Conservation (phyloP, 805 yeast species). For the Wickerhamiella vanderwaltii region DNA sequence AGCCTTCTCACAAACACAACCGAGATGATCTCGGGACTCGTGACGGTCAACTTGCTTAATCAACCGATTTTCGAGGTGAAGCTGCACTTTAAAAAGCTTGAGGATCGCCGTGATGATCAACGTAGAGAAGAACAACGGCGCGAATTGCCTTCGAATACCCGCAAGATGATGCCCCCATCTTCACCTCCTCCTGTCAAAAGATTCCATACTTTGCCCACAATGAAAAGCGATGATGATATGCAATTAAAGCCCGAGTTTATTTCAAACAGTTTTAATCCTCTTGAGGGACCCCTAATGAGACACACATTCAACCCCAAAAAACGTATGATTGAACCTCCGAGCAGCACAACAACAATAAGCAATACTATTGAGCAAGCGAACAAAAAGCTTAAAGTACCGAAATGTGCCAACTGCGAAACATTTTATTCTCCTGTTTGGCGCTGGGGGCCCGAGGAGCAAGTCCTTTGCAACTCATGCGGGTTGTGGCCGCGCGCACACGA, state of each 20-base stretch:
- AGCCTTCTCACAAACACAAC: constrained; percentile 15
- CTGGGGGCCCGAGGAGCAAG: constrained; percentile 12
- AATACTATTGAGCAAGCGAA: not conserved
- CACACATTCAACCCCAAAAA: not conserved
- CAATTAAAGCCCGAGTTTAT: constrained; percentile 2
- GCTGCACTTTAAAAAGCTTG: constrained; percentile 8
- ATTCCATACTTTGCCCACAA: constrained; percentile 2
- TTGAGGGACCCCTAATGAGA: constrained; percentile 5
- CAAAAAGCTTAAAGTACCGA: constrained; percentile 7
- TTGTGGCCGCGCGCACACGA: constrained; percentile 23
- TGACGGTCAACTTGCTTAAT: constrained; percentile 6
- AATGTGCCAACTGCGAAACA: constrained; percentile 21
- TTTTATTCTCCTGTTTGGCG: constrained; percentile 21
- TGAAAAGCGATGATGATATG: not conserved
- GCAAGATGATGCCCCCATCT: constrained; percentile 2
- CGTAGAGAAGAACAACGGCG: not conserved
- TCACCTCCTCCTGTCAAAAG: constrained; percentile 7
- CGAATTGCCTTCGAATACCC: too few species aligned
- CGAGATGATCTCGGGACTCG: constrained; percentile 9
- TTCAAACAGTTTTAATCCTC: constrained; percentile 5
- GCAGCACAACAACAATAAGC: constrained; percentile 1
- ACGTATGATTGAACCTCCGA: constrained; percentile 4
- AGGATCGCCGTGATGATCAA: not conserved
- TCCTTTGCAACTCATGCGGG: constrained; percentile 27
- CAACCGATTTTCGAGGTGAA: constrained; percentile 11